A percentile compares a stretch with the other conserved stretches of the same genome.
Evolutionary conservation across 371 early-diverging fungal species (phyloP).

Genomic region (Mucor irregularis): DNA sequence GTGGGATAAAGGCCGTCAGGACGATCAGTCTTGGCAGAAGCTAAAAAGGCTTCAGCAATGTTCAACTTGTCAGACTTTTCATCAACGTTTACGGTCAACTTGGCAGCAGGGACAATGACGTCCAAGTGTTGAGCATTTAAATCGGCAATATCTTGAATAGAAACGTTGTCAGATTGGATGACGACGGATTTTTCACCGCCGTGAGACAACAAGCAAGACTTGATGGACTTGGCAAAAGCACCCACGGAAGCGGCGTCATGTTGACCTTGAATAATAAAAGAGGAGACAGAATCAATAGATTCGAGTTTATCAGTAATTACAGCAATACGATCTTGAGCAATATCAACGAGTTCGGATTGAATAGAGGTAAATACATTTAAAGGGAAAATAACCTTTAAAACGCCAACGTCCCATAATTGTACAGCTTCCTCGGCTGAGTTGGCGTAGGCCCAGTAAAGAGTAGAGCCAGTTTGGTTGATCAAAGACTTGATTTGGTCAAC

Average conservation of each 20-base stretch:
- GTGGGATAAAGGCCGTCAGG: slow-evolving; percentile 90
- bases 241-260: slow-evolving; percentile 7
- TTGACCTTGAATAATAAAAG: slow-evolving; percentile 17
- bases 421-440: slow-evolving; percentile 52
- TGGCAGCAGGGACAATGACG: slow-evolving; percentile 35
- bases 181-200: slow-evolving; percentile 50
- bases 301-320: slow-evolving; percentile 9
- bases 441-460: slow-evolving; percentile 59
- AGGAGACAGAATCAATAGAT: slow-evolving; percentile 16
- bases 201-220: slow-evolving; percentile 31
- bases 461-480: slow-evolving; percentile 43
- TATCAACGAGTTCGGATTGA: slow-evolving; percentile 26
- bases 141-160: slow-evolving; percentile 37
- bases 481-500: slow-evolving; percentile 39
- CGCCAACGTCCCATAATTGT: slow-evolving; percentile 61
- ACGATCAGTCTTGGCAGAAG: slow-evolving; percentile 77
- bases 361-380: slow-evolving; percentile 28
- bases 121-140: slow-evolving; percentile 44
- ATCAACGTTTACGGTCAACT: slow-evolving; percentile 34
- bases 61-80: slow-evolving; percentile 40
- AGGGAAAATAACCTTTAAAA: slow-evolving; percentile 57
- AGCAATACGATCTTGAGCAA: slow-evolving; percentile 52
- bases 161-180: slow-evolving; percentile 29
- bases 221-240: slow-evolving; percentile 22
- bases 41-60: slow-evolving; percentile 70